Base-by-base conservation (phyloP, 805 yeast species). In the Scheffersomyces coipomensis region DNA sequence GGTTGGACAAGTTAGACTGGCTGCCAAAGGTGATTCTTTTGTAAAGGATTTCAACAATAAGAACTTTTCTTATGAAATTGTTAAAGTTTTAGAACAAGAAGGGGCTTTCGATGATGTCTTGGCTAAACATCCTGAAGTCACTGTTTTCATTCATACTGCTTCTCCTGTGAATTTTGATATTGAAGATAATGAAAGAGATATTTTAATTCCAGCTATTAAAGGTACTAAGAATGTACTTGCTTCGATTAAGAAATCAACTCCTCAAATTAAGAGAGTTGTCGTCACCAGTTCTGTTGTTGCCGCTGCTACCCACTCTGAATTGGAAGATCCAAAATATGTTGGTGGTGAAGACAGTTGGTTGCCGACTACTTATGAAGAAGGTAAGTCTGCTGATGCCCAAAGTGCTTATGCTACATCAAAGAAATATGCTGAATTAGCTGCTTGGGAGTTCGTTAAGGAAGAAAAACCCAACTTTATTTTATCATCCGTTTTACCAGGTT, bases 71-170 rank as follows among this genome's bases (percentile, higher is more conserved):
- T 63, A 58, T 43, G 56, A 31, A 18, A 44, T 78, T 13, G 75
- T 78, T 15, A 49, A 58, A 3, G 82, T 76, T 43, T 66, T 79
- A 33, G 63, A 64, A 4, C 54, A 56, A 11, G 59, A 53, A n/a
- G 63, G 64, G 8, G 76, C 79, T 0, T 75, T 75, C 43, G 73
- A 71, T 39, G 55, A 53, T 5, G 69, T 71, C 0, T 62, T 78
- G 46, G 54, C 67, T 45, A 62, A 59, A 23, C 69, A 71, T 41
- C 72, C 73, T 29, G 81, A 78, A 29, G 70, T 78, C 40, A 63
- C 64, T 10, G 75, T 70, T 33, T 77, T 79, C 30, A 44, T 79
- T 25, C 85, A 80, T 55, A 66, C 79, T 5, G 85, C 85, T 3
- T 72, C 82, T 13, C 83, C 85, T 7, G 71, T 71, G 47, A 55